Evolutionary conservation across 1,284 basidiomycete genomes (phyloP).

Genomic region (Cronartium quercuum): DNA sequence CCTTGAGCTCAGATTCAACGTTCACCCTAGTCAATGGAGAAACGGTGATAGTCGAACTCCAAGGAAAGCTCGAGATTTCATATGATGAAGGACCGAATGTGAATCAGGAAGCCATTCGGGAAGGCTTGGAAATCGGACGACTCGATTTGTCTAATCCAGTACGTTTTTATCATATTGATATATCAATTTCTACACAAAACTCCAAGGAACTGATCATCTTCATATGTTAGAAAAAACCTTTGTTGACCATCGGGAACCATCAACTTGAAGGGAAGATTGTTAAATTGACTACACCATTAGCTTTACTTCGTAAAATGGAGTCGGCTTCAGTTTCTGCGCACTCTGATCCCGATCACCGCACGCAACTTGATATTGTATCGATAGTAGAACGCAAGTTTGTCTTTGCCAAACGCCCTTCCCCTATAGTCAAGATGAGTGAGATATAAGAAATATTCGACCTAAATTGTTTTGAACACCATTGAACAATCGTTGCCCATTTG

Average conservation of each 20-base stretch:
- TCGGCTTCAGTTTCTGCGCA: background rate
- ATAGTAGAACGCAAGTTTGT: slow-evolving; percentile 23
- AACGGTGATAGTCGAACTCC: slow-evolving; percentile 34
- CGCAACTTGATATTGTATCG: slow-evolving; percentile 26
- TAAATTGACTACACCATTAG: slow-evolving; percentile 11
- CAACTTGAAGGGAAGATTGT: slow-evolving; percentile 33
- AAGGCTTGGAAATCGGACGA: slow-evolving; percentile 16
- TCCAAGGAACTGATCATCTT: background rate
- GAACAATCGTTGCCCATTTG: too few relatives aligned
- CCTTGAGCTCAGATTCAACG: background rate
- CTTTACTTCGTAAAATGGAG: slow-evolving; percentile 12
- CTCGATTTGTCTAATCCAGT: slow-evolving; percentile 20
- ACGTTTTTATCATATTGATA: background rate
- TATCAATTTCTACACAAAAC: background rate
- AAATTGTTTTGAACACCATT: too few relatives aligned
- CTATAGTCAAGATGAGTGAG: slow-evolving; percentile 18
- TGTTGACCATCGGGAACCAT: slow-evolving; percentile 34
- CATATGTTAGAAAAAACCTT: slow-evolving; percentile 19
- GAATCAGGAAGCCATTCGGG: background rate
- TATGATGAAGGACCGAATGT: background rate
- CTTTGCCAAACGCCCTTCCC: slow-evolving; percentile 33
- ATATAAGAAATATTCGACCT: background rate
- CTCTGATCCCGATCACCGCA: background rate
- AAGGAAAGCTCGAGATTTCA: slow-evolving; percentile 34
- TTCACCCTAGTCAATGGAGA: slow-evolving; percentile 8